Evolutionary conservation across 768 basidiomycete genomes (phyloP).

Genomic region (Lactarius quietus): DNA sequence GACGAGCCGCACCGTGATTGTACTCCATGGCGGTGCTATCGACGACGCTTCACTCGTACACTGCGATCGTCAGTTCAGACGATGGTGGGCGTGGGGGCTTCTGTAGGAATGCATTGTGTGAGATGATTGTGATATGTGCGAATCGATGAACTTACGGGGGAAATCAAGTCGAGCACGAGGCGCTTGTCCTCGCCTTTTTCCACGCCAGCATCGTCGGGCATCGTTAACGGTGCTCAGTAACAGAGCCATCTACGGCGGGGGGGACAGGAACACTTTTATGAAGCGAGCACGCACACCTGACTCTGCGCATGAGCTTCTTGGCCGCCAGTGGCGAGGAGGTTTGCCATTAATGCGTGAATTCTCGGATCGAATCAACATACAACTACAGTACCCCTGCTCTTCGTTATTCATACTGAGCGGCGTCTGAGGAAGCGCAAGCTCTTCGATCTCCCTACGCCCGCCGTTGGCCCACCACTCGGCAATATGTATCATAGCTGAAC

Average conservation of each 20-base stretch:
- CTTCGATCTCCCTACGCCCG: constrained; percentile 28
- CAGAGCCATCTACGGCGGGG: too few relatives aligned
- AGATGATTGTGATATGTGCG: neutral
- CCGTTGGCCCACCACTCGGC: constrained; percentile 45
- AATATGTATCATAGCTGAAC: constrained; percentile 56
- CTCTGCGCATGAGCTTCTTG: too few relatives aligned
- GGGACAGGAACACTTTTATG: too few relatives aligned
- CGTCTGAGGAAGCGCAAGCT: neutral
- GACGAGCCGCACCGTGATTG: constrained; percentile 63
- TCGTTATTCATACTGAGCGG: too few relatives aligned
- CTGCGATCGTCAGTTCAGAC: constrained; percentile 54
- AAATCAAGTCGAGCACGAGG: constrained; percentile 44
- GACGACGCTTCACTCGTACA: constrained; percentile 41
- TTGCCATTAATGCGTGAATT: too few relatives aligned
- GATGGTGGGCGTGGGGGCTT: constrained; percentile 66
- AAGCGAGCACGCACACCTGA: too few relatives aligned
- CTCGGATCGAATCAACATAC: too few relatives aligned
- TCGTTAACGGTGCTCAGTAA: neutral
- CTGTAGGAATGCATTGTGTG: constrained; percentile 36
- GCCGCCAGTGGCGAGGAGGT: too few relatives aligned
- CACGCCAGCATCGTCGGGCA: neutral
- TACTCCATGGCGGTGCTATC: constrained; percentile 26
- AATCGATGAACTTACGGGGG: constrained; percentile 39
- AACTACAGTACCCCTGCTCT: too few relatives aligned
- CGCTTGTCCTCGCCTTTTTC: constrained; percentile 29